Evolutionary conservation across 1,284 basidiomycete genomes (phyloP), one percentile per base, ranked within the genome.

Genomic region (Pholiota adiposa): DNA sequence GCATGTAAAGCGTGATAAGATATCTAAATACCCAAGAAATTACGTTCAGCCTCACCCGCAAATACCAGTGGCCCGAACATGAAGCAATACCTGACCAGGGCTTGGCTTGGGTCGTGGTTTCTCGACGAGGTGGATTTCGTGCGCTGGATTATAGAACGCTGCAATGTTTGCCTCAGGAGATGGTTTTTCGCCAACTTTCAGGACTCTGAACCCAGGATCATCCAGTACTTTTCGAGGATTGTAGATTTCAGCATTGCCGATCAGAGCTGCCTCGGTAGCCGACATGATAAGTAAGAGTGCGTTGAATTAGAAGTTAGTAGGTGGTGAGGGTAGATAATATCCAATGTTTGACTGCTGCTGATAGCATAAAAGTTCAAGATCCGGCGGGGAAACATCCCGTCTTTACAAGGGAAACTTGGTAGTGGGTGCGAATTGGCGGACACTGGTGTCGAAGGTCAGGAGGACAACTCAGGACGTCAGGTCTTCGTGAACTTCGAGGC

Each of bases 11-110:
- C 41, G 29, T 48, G 51, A 59, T 25, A 34, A 41, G 19, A 27
- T 11, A 43, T 23, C 9, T n/a, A n/a, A 8, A 23, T 3, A 9
- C 8, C 19, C 7, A 48, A 12, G 31, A 33, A 18, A 48, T 23
- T 12, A 29, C 29, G 34, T 46, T 16, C 21, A 11, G 27, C 68
- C 77, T 60, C 65, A 84, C 85, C 85, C 86, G 65, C 85, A 87
- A 46, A 88, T 88, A 1, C 86, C 85, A 19, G 86, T 88, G 8
- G 86, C 83, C 46, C 83, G 78, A 44, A 87, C 83, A 65, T 86
- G 83, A 9, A 87, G 69, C 14, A 88, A 73, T 29, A 87, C 86
- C 65, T 87, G 85, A 16, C 83, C 85, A 44, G 81, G 81, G 11
- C 83, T 84, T 33, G 85, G 85, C 44, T 77, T 83, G 0, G 79